phyloP scores from a whole-genome alignment of 805 yeast genomes.

The Lipomyces mesembrius region DNA sequence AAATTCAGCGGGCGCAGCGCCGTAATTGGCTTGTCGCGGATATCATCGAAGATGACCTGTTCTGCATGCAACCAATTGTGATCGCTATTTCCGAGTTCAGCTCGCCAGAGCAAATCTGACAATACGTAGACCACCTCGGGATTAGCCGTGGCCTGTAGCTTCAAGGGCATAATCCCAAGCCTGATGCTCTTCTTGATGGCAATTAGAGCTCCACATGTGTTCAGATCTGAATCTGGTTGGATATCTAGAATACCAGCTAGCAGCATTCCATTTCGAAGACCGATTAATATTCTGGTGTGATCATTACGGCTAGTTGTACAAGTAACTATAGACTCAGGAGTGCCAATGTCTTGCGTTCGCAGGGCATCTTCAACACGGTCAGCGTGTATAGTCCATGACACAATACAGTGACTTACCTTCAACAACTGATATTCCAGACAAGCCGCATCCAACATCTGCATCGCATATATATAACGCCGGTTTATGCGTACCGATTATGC shows the following conservation, averaged over 20 bases:
- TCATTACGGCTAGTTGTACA: background rate
- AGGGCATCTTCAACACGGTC: background rate
- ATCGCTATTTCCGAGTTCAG: background rate
- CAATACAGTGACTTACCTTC: background rate
- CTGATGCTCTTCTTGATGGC: constrained; percentile 5
- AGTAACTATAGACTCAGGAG: constrained; percentile 9
- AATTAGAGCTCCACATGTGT: background rate
- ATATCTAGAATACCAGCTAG: background rate
- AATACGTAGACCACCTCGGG: constrained; percentile 15
- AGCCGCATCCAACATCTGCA: background rate
- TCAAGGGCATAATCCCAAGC: constrained; percentile 25
- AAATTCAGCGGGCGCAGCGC: background rate
- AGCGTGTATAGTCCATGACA: background rate
- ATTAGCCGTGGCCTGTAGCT: constrained; percentile 11
- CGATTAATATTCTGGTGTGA: constrained; percentile 13
- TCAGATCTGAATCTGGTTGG: constrained; percentile 1
- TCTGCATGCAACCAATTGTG: constrained; percentile 15
- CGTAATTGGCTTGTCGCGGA: constrained; percentile 4
- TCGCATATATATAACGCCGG: constrained; percentile 11
- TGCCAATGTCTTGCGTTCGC: constrained; percentile 11
- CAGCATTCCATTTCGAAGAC: constrained; percentile 26
- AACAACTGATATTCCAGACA: background rate
- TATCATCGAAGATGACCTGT: constrained; percentile 21
- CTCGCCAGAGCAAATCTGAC: constrained; percentile 27
- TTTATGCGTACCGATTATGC: constrained; percentile 26